Evolutionary conservation across 2,329 filamentous ascomycete species (phyloP), one percentile per base, ranked within the genome.

Genomic region (Hymenoscyphus occultus): DNA sequence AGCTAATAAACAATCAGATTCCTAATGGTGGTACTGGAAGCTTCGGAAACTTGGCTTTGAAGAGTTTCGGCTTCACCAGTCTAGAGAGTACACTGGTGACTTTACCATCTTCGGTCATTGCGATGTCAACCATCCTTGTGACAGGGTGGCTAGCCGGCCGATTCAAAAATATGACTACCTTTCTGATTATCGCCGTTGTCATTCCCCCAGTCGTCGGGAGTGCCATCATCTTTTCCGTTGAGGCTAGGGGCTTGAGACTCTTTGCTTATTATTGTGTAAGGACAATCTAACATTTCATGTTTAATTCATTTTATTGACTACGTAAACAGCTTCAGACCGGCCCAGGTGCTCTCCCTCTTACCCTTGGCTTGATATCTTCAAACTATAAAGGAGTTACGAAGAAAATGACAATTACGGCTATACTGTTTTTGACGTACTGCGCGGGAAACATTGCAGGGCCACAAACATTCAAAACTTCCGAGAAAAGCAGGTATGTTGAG

Each of bases 21-120:
- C 85, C 86, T 51, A 89, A 88, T 67, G 85, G 85, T 39, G 86
- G 86, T 31, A 85, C 84, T 0, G 82, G 84, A 69, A 84, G 81
- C 69, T 87, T 87, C 59, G 81, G 82, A 51, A 86, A 85, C 70
- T 77, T 77, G 4, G 74, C 76, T 3, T 72, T 78, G 63, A 74
- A 75, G 35, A 72, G 71, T 31, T 77, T 78, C 71, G 76, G 76
- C 1, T 77, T 78, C 61, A 71, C 71, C 16, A 69, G 69, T 39
- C 73, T 76, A 48, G 66, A 74, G 40, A 74, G 76, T 9, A 72
- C 78, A n/a, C 61, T 74, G 9, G 58, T 73, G n/a, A 51, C 61
- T 10, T 58, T 74, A 14, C 66, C 71, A 48, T 63, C 70, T 35
- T 65, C 63, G 14, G 62, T 71, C 19, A 69, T 73, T 60, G 39